phyloP scores from a whole-genome alignment of 164 flowering plant genomes.

The Chimonanthus praecox region DNA sequence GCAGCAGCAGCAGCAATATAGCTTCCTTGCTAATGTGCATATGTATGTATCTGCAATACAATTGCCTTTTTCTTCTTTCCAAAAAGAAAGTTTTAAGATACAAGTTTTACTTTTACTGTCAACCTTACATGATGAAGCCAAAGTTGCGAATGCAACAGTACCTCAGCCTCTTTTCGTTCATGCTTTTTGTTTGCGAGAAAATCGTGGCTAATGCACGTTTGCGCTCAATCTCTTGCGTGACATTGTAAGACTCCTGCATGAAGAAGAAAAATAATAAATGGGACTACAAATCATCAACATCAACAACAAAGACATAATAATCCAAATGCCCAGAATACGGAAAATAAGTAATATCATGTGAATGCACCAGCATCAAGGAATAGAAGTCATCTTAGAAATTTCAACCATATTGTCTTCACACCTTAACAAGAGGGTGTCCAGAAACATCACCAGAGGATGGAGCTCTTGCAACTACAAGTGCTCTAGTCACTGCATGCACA shows the following conservation, averaged over 20 bases:
- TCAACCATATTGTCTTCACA: constrained; percentile 14
- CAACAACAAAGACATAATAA: not conserved
- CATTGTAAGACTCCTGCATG: constrained; percentile 71
- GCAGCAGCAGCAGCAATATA: not conserved
- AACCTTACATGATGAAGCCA: not conserved
- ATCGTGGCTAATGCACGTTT: constrained; percentile 87
- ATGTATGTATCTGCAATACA: no score
- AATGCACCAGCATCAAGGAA: no score
- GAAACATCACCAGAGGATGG: constrained; percentile 69
- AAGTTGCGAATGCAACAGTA: constrained; percentile 10
- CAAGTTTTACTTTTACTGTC: not conserved
- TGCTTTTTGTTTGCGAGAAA: constrained; percentile 84
- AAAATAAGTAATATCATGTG: no score
- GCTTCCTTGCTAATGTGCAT: no score
- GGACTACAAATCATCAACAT: not conserved
- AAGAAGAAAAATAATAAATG: constrained; percentile 2
- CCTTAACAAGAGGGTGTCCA: constrained; percentile 80
- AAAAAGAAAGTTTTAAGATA: not conserved
- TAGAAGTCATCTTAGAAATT: not conserved
- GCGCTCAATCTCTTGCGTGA: constrained; percentile 75
- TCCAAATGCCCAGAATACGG: not conserved
- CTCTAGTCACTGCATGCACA: constrained; percentile 56
- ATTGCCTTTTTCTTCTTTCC: no score
- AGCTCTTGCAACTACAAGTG: constrained; percentile 73
- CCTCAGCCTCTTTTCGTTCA: constrained; percentile 91